Conservation (phyloP, 345 rosid species). For the Lagerstroemia speciosa region DNA sequence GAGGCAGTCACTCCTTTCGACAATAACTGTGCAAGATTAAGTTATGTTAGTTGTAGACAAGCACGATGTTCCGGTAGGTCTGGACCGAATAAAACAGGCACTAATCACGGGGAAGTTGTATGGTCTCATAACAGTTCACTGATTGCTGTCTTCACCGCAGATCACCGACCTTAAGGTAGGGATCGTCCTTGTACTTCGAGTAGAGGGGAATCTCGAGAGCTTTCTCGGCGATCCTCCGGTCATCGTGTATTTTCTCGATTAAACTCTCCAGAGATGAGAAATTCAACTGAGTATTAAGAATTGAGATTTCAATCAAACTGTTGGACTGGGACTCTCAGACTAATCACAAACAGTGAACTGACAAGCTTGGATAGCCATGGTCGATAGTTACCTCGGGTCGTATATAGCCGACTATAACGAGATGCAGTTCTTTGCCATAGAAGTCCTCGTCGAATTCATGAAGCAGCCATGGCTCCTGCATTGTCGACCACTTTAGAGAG, state of each 20-base stretch:
- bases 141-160: not conserved
- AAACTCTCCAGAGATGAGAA: slow-evolving; percentile 67
- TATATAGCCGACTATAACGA: slow-evolving; percentile 76
- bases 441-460: slow-evolving; percentile 74
- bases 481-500: slow-evolving; percentile 6
- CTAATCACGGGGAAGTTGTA: not conserved
- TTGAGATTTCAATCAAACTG: slow-evolving; percentile 2
- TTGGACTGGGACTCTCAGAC: not conserved
- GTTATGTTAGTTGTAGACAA: not conserved
- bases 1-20: not conserved
- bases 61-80: not conserved
- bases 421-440: slow-evolving; percentile 77
- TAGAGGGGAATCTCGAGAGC: slow-evolving; percentile 73
- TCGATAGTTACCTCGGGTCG: slow-evolving; percentile 55
- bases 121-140: not conserved
- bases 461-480: slow-evolving; percentile 94
- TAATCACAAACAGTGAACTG: not conserved
- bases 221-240: slow-evolving; percentile 51
- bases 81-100: not conserved
- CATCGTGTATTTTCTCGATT: slow-evolving; percentile 67
- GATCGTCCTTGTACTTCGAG: slow-evolving; percentile 43
- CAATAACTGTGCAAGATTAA: not conserved
- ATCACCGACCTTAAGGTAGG: slow-evolving; percentile 25
- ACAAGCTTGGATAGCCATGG: not conserved
- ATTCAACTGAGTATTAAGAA: slow-evolving; percentile 40